These are phyloP conservation scores for Berkeleyomyces rouxiae DNA, from an alignment of 2,329 filamentous ascomycete genomes.

Conservation along the genomic window DNA sequence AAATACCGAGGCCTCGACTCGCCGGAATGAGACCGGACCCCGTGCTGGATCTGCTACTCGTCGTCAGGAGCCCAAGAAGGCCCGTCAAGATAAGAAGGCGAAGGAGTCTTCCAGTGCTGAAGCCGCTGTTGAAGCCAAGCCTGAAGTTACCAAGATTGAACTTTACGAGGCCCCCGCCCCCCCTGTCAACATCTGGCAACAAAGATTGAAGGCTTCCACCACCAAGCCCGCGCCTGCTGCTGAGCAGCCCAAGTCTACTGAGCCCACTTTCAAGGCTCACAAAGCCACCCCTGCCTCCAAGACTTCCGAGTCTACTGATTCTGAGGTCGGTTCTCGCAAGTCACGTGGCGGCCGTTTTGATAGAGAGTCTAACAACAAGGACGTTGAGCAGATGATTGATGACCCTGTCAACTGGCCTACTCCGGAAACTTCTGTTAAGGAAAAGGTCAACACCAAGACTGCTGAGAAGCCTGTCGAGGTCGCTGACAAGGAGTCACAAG, in stretches of 20 bases:
- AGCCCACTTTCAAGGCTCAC: slow-evolving; percentile 27
- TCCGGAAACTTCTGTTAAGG: slow-evolving; percentile 54
- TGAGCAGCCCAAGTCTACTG: slow-evolving; percentile 27
- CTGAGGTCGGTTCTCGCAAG: slow-evolving; percentile 18
- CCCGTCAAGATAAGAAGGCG: slow-evolving; percentile 46
- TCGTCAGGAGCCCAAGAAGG: slow-evolving; percentile 22
- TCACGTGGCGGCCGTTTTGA: slow-evolving; percentile 27
- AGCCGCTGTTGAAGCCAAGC: slow-evolving; percentile 28
- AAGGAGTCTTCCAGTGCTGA: slow-evolving; percentile 21
- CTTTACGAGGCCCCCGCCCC: slow-evolving; percentile 71
- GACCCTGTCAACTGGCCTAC: slow-evolving; percentile 82
- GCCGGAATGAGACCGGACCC: slow-evolving; percentile 22
- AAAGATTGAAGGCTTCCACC: slow-evolving; percentile 53
- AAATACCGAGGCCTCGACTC: slow-evolving; percentile 25
- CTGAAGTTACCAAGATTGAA: slow-evolving; percentile 42
- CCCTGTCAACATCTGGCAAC: slow-evolving; percentile 73
- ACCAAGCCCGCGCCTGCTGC: neutral
- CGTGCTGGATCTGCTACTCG: slow-evolving; percentile 7
- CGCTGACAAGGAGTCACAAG: slow-evolving; percentile 47
- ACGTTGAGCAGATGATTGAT: slow-evolving; percentile 11
- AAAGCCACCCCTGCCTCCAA: slow-evolving; percentile 15
- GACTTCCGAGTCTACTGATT: slow-evolving; percentile 22
- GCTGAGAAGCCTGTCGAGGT: slow-evolving; percentile 41
- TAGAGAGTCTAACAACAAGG: slow-evolving; percentile 1
- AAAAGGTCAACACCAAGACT: slow-evolving; percentile 50